Evolutionary conservation across 306 rosid genomes (phyloP).

Genomic region (Hippophae gyantsensis): DNA sequence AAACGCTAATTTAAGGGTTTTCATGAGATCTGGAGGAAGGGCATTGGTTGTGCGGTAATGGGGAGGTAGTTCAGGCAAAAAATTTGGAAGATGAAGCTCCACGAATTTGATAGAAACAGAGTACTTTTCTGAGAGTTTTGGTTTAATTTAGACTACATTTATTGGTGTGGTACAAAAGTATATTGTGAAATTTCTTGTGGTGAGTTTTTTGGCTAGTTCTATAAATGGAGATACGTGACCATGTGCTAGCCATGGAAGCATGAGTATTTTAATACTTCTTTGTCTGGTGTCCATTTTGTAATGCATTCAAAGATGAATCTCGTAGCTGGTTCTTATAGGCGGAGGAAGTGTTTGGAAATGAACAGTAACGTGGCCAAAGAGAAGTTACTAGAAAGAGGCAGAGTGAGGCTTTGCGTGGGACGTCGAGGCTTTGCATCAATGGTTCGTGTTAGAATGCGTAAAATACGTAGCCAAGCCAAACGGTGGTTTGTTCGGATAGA

Average conservation of each 20-base stretch:
- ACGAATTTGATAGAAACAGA: conserved; percentile 2
- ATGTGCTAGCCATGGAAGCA: neutral
- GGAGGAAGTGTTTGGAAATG: no score
- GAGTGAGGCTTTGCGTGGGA: no score
- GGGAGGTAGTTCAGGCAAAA: conserved; percentile 17
- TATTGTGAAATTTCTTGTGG: conserved; percentile 7
- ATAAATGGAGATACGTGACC: conserved; percentile 1
- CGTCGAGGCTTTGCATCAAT: no score
- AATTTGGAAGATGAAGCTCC: conserved; percentile 19
- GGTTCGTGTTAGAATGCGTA: no score
- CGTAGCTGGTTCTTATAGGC: no score
- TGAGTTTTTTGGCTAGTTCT: conserved; percentile 15
- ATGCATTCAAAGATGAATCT: no score
- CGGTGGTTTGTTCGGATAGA: no score
- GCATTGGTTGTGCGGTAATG: conserved; percentile 24
- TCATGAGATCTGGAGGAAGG: conserved; percentile 24
- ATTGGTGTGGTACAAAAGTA: conserved; percentile 11
- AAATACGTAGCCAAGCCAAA: no score
- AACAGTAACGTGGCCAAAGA: no score
- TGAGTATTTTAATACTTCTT: neutral
- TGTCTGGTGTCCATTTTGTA: neutral
- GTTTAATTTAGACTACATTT: conserved; percentile 2
- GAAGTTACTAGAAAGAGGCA: no score
- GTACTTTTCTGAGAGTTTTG: neutral
- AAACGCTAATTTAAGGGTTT: conserved; percentile 19